A percentile compares a stretch with the other conserved stretches of the same genome.
These are phyloP conservation scores for Nosema muscidifuracis DNA, from an alignment of 371 early-diverging fungal species.

Conservation along the genomic window DNA sequence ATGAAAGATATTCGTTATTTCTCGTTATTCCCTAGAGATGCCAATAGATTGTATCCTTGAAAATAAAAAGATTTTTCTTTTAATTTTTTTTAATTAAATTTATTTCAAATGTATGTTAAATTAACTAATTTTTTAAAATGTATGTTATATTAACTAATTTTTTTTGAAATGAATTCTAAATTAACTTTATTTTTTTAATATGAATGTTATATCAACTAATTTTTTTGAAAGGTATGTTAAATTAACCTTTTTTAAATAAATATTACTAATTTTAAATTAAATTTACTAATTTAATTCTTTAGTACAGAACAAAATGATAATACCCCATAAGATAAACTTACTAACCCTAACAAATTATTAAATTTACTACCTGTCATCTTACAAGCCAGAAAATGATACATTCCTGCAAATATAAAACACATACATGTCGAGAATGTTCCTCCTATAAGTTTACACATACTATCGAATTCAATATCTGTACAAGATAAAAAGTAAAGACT, in stretches of 20 bases:
- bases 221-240: too few relatives aligned
- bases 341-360: neutral
- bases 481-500: conserved; percentile 2
- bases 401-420: conserved; percentile 36
- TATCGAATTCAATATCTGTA: conserved; percentile 12
- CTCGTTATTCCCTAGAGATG: conserved; percentile 96
- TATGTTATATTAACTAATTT: too few relatives aligned
- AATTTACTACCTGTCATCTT: neutral
- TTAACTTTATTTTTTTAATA: too few relatives aligned
- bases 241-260: too few relatives aligned
- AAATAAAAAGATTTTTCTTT: conserved; percentile 1
- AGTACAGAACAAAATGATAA: conserved; percentile 3
- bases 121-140: too few relatives aligned
- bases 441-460: conserved; percentile 17
- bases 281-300: neutral
- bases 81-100: too few relatives aligned
- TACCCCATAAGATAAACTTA: neutral
- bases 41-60: conserved; percentile 85
- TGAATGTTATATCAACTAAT: too few relatives aligned
- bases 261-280: too few relatives aligned
- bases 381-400: conserved; percentile 25
- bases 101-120: too few relatives aligned
- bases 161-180: too few relatives aligned
- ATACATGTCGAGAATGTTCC: conserved; percentile 32
- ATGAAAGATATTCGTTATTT: conserved; percentile 89